phyloP scores from a whole-genome alignment of 2,329 filamentous ascomycete species.

The Lasiodiplodia sp. region DNA sequence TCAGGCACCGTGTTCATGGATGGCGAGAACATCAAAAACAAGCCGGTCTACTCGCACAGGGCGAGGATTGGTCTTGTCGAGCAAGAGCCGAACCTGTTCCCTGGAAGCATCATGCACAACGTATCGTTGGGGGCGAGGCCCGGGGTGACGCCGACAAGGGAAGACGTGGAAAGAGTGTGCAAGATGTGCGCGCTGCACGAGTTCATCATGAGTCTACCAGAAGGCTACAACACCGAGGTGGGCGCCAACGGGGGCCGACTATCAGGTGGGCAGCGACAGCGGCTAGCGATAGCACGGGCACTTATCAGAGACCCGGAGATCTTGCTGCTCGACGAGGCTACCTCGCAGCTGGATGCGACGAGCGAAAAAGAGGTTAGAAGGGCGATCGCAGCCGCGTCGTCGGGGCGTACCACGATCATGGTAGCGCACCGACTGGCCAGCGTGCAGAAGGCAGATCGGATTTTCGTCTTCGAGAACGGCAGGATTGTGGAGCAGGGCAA shows the following conservation, averaged over 20 bases:
- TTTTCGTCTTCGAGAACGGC: constrained; percentile 77
- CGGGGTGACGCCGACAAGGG: constrained; percentile 36
- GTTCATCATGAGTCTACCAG: constrained; percentile 55
- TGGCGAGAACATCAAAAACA: constrained; percentile 49
- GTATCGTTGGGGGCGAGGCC: constrained; percentile 49
- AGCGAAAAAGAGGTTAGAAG: constrained; percentile 53
- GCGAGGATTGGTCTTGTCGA: constrained; percentile 52
- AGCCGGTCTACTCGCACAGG: constrained; percentile 47
- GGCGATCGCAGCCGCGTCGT: constrained; percentile 50
- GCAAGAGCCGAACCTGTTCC: constrained; percentile 56
- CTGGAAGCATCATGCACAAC: constrained; percentile 54
- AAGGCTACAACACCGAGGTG: constrained; percentile 56
- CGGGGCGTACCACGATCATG: constrained; percentile 69
- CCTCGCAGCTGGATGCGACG: constrained; percentile 55
- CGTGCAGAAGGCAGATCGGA: constrained; percentile 79
- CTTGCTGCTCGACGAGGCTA: constrained; percentile 56
- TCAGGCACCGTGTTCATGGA: constrained; percentile 50
- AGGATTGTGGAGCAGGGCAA: constrained; percentile 67
- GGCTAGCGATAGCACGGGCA: constrained; percentile 55
- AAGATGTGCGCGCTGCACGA: constrained; percentile 55
- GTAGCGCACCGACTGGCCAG: constrained; percentile 81
- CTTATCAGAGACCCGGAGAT: constrained; percentile 56
- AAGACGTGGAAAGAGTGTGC: constrained; percentile 46
- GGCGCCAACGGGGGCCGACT: constrained; percentile 52
- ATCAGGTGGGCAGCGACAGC: constrained; percentile 56